These are phyloP conservation scores for Chlamydomonas schloesseri DNA, from an alignment of 139 green algal genomes.

Conservation along the genomic window DNA sequence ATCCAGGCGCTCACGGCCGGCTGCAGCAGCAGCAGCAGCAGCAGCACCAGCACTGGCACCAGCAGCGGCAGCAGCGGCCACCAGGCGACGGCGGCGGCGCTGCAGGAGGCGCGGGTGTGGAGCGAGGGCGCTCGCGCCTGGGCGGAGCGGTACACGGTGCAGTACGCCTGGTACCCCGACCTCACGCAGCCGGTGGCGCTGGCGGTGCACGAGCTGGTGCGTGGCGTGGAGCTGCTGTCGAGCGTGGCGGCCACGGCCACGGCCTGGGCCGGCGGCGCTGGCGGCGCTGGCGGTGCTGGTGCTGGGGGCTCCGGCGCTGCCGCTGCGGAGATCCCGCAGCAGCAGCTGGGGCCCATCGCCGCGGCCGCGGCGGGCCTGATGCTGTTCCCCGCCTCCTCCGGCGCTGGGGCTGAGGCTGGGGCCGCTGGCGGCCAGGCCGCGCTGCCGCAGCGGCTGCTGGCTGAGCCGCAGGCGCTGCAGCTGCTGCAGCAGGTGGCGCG, in stretches of 20 bases:
- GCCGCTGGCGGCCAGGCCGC: background rate
- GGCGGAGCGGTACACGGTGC: conserved; percentile 53
- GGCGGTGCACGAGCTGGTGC: conserved; percentile 75
- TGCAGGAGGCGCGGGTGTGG: conserved; percentile 61
- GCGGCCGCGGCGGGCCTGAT: conserved; percentile 42
- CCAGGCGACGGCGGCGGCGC: conserved; percentile 13
- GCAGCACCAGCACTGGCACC: no score
- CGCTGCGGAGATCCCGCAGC: background rate
- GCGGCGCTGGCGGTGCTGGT: background rate
- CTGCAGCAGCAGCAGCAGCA: conserved; percentile 45
- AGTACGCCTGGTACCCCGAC: conserved; percentile 86
- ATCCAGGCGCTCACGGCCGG: conserved; percentile 25
- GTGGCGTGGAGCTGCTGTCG: conserved; percentile 71
- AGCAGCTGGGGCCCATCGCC: conserved; percentile 29
- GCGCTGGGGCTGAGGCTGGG: background rate
- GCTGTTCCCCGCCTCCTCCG: conserved; percentile 44
- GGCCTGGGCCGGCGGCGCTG: conserved; percentile 21
- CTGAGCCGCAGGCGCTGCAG: conserved; percentile 23
- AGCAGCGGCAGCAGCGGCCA: conserved; percentile 31
- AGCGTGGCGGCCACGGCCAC: background rate
- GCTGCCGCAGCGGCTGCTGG: conserved; percentile 1
- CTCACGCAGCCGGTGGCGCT: conserved; percentile 88
- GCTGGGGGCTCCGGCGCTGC: conserved; percentile 28
- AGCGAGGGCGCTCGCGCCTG: conserved; percentile 67
- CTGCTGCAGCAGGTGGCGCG: conserved; percentile 21